Evolutionary conservation across 2,329 filamentous ascomycete species (phyloP).

Genomic region (Hypoxylon sp.): DNA sequence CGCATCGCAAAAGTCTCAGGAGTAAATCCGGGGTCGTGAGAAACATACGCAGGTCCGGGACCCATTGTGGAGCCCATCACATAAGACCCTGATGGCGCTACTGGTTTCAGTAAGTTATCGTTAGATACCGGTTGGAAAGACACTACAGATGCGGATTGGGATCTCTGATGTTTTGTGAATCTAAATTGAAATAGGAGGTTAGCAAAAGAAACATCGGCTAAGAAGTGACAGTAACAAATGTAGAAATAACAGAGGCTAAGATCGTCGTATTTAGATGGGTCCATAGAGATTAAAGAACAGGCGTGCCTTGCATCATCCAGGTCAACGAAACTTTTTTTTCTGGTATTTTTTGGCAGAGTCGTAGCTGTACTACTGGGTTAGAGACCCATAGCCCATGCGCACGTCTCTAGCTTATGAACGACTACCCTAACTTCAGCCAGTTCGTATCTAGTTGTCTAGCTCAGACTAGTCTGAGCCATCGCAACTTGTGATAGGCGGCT

Average conservation of each 20-base stretch:
- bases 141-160: constrained; percentile 48
- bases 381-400: constrained; percentile 6
- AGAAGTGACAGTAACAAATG: constrained; percentile 28
- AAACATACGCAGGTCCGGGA: constrained; percentile 41
- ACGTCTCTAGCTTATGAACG: constrained; percentile 26
- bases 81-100: constrained; percentile 26
- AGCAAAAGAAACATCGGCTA: constrained; percentile 30
- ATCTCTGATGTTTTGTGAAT: constrained; percentile 47
- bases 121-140: constrained; percentile 44
- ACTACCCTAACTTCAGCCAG: constrained; percentile 21
- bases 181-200: constrained; percentile 48
- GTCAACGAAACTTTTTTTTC: constrained; percentile 32
- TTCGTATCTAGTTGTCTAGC: constrained; percentile 14
- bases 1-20: constrained; percentile 41
- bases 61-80: constrained; percentile 46
- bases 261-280: constrained; percentile 48
- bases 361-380: constrained; percentile 13
- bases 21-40: constrained; percentile 41
- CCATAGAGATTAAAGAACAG: constrained; percentile 47
- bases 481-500: constrained; percentile 38
- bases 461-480: constrained; percentile 33
- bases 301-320: constrained; percentile 43
- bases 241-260: constrained; percentile 43
- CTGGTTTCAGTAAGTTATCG: constrained; percentile 45
- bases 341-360: constrained; percentile 29